Evolutionary conservation across 75 land plant genomes (phyloP).

Genomic region (Pinus taeda): DNA sequence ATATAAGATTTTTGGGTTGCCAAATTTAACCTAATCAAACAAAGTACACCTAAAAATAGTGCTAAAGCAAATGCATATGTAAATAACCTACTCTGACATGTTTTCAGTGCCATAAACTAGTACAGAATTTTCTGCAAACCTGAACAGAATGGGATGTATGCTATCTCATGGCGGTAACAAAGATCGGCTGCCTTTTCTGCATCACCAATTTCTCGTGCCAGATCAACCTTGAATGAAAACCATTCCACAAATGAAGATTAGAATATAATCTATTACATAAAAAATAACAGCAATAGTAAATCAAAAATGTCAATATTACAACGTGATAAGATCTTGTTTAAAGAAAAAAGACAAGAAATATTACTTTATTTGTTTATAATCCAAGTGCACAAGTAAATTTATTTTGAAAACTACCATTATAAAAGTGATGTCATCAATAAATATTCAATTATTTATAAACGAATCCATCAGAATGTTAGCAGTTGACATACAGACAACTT

Average conservation of each 20-base stretch:
- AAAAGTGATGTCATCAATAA: not conserved
- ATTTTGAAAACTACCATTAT: not conserved
- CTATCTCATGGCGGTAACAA: not conserved
- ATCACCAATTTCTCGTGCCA: constrained; percentile 4
- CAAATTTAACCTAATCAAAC: no score
- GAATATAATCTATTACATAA: not conserved
- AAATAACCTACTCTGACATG: no score
- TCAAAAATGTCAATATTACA: no score
- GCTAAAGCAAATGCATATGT: no score
- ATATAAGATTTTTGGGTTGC: no score
- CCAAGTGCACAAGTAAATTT: not conserved
- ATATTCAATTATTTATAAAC: not conserved
- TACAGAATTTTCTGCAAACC: not conserved
- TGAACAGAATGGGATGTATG: not conserved
- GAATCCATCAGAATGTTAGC: not conserved
- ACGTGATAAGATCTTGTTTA: not conserved
- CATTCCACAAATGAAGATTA: not conserved
- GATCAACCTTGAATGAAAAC: constrained; percentile 2
- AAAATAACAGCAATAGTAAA: no score
- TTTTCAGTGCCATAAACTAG: no score
- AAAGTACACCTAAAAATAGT: no score
- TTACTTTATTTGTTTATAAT: not conserved
- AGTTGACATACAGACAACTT: not conserved
- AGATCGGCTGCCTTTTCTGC: constrained; percentile 8
- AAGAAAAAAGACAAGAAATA: not conserved